phyloP scores from a whole-genome alignment of 495 filamentous ascomycete genomes.

The Trichoderma orchidacearum region DNA sequence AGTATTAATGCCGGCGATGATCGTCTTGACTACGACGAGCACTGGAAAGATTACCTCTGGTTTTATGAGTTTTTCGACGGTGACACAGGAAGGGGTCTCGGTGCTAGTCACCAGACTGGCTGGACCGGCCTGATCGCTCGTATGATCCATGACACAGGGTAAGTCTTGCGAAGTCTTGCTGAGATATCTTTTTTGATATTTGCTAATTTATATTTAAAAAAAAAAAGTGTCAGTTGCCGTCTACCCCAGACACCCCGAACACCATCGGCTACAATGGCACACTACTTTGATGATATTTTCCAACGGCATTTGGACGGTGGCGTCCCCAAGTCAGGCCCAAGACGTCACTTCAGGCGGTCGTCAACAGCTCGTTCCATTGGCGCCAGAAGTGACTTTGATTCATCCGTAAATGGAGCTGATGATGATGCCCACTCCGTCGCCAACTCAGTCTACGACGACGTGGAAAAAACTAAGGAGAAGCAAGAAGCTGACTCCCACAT shows the following conservation, averaged over 20 bases:
- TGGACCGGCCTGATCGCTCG: slow-evolving; percentile 97
- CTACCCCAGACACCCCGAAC: slow-evolving; percentile 86
- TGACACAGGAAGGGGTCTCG: slow-evolving; percentile 76
- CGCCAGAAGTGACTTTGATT: slow-evolving; percentile 65
- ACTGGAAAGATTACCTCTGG: slow-evolving; percentile 90
- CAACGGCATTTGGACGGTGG: slow-evolving; percentile 28
- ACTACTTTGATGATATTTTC: slow-evolving; percentile 94
- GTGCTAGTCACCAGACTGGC: slow-evolving; percentile 88
- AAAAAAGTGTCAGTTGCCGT: slow-evolving; percentile 65
- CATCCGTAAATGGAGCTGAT: slow-evolving; percentile 22
- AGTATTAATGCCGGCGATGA: slow-evolving; percentile 76
- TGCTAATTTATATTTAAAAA: slow-evolving; percentile 9
- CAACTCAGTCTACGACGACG: slow-evolving; percentile 14
- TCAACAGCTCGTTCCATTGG: slow-evolving; percentile 80
- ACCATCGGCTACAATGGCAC: slow-evolving; percentile 63
- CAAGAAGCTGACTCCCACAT: slow-evolving; percentile 50
- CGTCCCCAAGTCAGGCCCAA: slow-evolving; percentile 19
- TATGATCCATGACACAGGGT: slow-evolving; percentile 94
- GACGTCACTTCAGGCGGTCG: slow-evolving; percentile 54
- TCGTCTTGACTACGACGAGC: slow-evolving; percentile 71
- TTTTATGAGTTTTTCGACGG: slow-evolving; percentile 98
- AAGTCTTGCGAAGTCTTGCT: slow-evolving; percentile 19
- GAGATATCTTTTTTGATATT: neutral
- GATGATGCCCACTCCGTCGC: slow-evolving; percentile 15
- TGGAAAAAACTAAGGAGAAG: slow-evolving; percentile 25